A percentile compares a stretch with the other conserved stretches of the same genome.
phyloP scores from a whole-genome alignment of 805 yeast genomes.

The Kuraishia cidri region DNA sequence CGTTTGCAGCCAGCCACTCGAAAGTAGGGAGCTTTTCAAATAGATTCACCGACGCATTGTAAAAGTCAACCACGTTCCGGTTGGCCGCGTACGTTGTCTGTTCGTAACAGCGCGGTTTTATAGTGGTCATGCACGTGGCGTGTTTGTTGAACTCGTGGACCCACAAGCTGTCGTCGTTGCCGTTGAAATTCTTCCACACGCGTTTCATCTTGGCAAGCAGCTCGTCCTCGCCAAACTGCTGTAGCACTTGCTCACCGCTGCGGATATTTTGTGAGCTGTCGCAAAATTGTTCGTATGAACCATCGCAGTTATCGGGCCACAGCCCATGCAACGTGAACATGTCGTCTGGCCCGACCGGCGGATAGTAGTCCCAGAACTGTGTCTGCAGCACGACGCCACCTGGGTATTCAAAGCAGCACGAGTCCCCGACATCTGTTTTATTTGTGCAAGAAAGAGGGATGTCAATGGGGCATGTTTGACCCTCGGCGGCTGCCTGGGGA shows the following conservation, averaged over 20 bases:
- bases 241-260: conserved; percentile 36
- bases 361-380: conserved; percentile 88
- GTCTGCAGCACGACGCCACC: conserved; percentile 81
- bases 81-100: conserved; percentile 13
- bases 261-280: conserved; percentile 46
- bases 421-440: conserved; percentile 40
- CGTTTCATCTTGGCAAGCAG: conserved; percentile 47
- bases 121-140: conserved; percentile 83
- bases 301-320: conserved; percentile 88
- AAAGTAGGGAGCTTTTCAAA: conserved; percentile 58
- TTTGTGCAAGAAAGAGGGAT: conserved; percentile 56
- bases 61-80: conserved; percentile 62
- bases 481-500: neutral
- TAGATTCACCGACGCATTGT: conserved; percentile 46
- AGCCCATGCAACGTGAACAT: conserved; percentile 77
- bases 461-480: conserved; percentile 39
- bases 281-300: conserved; percentile 75
- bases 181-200: conserved; percentile 70
- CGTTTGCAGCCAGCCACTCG: conserved; percentile 54
- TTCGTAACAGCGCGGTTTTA: conserved; percentile 64
- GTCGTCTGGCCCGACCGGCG: conserved; percentile 63
- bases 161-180: conserved; percentile 70
- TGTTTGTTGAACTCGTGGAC: conserved; percentile 90
- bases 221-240: conserved; percentile 35
- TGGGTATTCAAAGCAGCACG: conserved; percentile 82